phyloP scores from a whole-genome alignment of 1,284 basidiomycete species.

The Naganishia albida region DNA sequence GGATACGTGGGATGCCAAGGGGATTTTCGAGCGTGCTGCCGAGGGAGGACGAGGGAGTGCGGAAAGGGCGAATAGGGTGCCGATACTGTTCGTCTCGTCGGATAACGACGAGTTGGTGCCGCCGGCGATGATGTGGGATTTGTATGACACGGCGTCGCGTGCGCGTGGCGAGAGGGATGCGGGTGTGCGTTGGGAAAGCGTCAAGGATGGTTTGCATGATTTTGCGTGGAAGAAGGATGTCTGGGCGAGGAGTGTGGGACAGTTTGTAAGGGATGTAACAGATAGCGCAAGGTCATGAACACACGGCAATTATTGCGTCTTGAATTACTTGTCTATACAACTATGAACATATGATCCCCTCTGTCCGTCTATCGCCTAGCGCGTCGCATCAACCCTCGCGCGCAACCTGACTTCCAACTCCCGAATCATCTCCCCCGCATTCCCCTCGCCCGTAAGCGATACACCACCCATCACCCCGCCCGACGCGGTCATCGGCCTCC shows the following conservation, averaged over 20 bases:
- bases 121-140: constrained; percentile 51
- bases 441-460: constrained; percentile 10
- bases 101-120: constrained; percentile 60
- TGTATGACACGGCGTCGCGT: constrained; percentile 41
- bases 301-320: too few species aligned
- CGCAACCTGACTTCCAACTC: constrained; percentile 31
- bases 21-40: constrained; percentile 40
- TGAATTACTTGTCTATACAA: neutral
- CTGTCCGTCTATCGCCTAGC: neutral
- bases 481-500: constrained; percentile 30
- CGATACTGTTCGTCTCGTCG: constrained; percentile 54
- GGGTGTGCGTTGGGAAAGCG: constrained; percentile 39
- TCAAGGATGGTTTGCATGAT: constrained; percentile 57
- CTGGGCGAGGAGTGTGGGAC: constrained; percentile 53
- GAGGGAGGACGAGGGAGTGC: neutral
- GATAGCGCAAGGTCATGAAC: neutral
- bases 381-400: constrained; percentile 30
- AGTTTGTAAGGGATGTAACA: constrained; percentile 40
- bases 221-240: constrained; percentile 54
- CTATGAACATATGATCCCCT: neutral
- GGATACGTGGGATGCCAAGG: constrained; percentile 59
- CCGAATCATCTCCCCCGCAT: constrained; percentile 31
- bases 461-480: constrained; percentile 32
- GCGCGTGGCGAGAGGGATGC: neutral
- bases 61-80: constrained; percentile 18